These are phyloP conservation scores for Myrmaecium sp. DNA, from an alignment of 2,329 filamentous ascomycete species.

Conservation along the genomic window DNA sequence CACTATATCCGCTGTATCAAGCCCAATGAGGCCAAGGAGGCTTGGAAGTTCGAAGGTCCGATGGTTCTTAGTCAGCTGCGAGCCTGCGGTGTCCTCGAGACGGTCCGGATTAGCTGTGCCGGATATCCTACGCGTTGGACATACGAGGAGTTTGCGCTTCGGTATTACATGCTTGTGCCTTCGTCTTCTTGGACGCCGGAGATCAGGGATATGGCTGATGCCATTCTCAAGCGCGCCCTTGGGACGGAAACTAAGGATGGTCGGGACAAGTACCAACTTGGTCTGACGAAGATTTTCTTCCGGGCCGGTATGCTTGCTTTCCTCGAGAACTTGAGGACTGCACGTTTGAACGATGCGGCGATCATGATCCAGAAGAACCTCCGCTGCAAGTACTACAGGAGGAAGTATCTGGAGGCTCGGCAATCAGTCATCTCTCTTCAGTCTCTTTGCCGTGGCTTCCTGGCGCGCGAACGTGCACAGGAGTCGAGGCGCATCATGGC, in stretches of 20 bases:
- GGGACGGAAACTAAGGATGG: conserved; percentile 34
- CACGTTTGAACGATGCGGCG: conserved; percentile 77
- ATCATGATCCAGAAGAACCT: conserved; percentile 99
- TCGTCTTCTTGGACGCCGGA: conserved; percentile 84
- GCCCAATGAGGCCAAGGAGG: conserved; percentile 88
- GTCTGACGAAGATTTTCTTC: conserved; percentile 98
- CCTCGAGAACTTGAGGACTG: conserved; percentile 84
- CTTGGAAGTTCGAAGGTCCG: conserved; percentile 96
- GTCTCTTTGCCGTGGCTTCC: conserved; percentile 57
- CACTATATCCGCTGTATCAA: conserved; percentile 99
- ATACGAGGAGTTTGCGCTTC: conserved; percentile 91
- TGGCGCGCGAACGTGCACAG: conserved; percentile 61
- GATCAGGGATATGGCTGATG: conserved; percentile 85
- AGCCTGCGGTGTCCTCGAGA: conserved; percentile 97
- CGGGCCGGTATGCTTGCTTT: conserved; percentile 97
- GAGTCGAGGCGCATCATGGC: conserved; percentile 70
- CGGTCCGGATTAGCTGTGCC: conserved; percentile 90
- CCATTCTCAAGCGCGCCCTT: conserved; percentile 75
- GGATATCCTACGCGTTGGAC: conserved; percentile 98
- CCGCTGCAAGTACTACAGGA: conserved; percentile 84
- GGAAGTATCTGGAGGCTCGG: conserved; percentile 74
- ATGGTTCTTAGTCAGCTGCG: conserved; percentile 97
- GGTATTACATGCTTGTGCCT: conserved; percentile 95
- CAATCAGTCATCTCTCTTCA: conserved; percentile 68
- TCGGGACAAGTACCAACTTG: conserved; percentile 91